A percentile compares a stretch with the other conserved stretches of the same genome.
These are phyloP conservation scores for Penicillium antarcticum DNA, from an alignment of 495 filamentous ascomycete genomes.

Conservation along the genomic window DNA sequence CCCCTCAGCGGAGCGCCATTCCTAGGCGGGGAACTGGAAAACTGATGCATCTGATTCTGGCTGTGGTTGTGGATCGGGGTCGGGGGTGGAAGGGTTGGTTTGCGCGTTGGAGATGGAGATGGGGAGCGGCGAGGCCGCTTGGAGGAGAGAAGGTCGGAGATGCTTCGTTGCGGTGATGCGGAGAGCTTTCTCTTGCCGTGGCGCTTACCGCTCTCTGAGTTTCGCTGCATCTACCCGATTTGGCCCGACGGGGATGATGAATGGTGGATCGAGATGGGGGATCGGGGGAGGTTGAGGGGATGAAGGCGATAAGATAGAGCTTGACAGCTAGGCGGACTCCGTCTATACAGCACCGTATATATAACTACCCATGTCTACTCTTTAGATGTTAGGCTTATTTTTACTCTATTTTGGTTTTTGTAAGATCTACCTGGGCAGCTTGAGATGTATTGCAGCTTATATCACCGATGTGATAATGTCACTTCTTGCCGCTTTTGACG, in stretches of 20 bases:
- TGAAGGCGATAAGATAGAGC: no score
- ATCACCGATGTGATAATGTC: no score
- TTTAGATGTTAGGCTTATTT: no score
- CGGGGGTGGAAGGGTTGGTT: slow-evolving; percentile 14
- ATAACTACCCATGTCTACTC: no score
- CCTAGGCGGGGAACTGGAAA: slow-evolving; percentile 36
- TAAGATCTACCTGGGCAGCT: no score
- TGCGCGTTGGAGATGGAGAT: slow-evolving; percentile 26
- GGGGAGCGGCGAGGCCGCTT: slow-evolving; percentile 43
- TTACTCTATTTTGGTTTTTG: no score
- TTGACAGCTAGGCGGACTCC: no score
- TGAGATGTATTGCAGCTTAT: no score
- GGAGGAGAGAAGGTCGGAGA: slow-evolving; percentile 47
- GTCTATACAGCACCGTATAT: no score
- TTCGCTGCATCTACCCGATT: slow-evolving; percentile 50
- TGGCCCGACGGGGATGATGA: slow-evolving; percentile 19
- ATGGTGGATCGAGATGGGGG: slow-evolving; percentile 8
- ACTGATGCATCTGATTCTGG: slow-evolving; percentile 45
- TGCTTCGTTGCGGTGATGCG: slow-evolving; percentile 42
- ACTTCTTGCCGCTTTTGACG: no score
- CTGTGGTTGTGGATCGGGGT: no score
- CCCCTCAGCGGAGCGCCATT: slow-evolving; percentile 26
- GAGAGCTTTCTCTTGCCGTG: slow-evolving; percentile 48
- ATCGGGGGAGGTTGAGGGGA: slow-evolving; percentile 21
- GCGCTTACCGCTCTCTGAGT: slow-evolving; percentile 47